phyloP scores from a whole-genome alignment of 768 basidiomycete genomes.

The Vararia minispora region DNA sequence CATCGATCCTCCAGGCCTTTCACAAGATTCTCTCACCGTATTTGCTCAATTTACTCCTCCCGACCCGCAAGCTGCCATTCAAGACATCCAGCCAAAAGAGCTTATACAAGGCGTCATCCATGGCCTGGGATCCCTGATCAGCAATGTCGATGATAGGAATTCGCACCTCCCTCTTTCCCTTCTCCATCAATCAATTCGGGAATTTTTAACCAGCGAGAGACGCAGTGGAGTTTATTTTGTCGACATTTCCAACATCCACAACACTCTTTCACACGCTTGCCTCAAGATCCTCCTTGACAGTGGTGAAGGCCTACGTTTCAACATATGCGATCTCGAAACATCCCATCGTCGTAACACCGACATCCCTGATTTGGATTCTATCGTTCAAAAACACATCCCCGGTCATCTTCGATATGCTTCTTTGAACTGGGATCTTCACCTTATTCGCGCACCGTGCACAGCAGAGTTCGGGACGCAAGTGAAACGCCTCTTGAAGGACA shows the following conservation, averaged over 20 bases:
- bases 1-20: too few relatives aligned
- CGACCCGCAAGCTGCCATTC: not conserved
- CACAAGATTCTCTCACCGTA: conserved; percentile 6
- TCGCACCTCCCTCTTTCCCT: conserved; percentile 4
- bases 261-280: conserved; percentile 17
- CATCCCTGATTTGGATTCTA: conserved; percentile 13
- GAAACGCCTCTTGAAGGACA: conserved; percentile 10
- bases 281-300: conserved; percentile 23
- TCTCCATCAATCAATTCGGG: conserved; percentile 8
- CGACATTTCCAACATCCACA: conserved; percentile 3
- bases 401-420: conserved; percentile 25
- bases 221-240: not conserved
- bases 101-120: conserved; percentile 5
- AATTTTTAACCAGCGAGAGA: conserved; percentile 9
- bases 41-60: conserved; percentile 4
- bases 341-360: conserved; percentile 24
- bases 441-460: conserved; percentile 4
- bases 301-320: conserved; percentile 25
- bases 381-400: conserved; percentile 19
- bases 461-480: conserved; percentile 11
- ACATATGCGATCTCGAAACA: conserved; percentile 26
- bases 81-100: conserved; percentile 1
- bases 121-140: too few relatives aligned
- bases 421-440: conserved; percentile 25
- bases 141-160: not conserved